These are phyloP conservation scores for Globisporangium orthogonon DNA, from an alignment of 352 stramenopile species.

Conservation along the genomic window DNA sequence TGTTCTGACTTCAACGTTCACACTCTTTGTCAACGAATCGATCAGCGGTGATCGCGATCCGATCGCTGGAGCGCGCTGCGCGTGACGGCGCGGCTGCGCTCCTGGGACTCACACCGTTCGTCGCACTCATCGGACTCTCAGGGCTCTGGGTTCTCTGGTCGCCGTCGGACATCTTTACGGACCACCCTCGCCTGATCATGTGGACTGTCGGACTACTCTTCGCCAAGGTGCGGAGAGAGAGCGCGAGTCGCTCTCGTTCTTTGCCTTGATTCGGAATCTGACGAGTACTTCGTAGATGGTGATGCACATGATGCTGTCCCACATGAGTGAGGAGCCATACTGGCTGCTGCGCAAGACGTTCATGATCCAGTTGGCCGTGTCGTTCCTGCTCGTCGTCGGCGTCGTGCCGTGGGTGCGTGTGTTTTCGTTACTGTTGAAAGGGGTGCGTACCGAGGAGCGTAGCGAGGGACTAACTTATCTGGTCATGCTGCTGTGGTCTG, in stretches of 20 bases:
- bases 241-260: background rate
- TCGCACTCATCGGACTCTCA: slow-evolving; percentile 59
- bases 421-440: background rate
- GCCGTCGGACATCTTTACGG: slow-evolving; percentile 73
- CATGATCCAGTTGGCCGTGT: slow-evolving; percentile 47
- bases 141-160: slow-evolving; percentile 73
- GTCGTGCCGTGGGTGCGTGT: slow-evolving; percentile 65
- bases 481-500: background rate
- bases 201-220: slow-evolving; percentile 81
- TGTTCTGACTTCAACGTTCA: background rate
- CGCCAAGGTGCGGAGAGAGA: slow-evolving; percentile 43
- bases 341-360: slow-evolving; percentile 85
- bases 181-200: slow-evolving; percentile 80
- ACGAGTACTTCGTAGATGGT: slow-evolving; percentile 52
- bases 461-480: background rate
- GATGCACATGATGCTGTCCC: slow-evolving; percentile 88
- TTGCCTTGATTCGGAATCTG: background rate
- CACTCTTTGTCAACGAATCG: too few relatives aligned
- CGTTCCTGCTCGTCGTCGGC: slow-evolving; percentile 58
- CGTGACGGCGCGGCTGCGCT: slow-evolving; percentile 60
- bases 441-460: too few relatives aligned
- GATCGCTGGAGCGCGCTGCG: slow-evolving; percentile 48
- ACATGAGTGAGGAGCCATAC: slow-evolving; percentile 84
- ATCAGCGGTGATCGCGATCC: slow-evolving; percentile 56
- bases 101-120: slow-evolving; percentile 58